Percentiles rank a stretch among this genome's conserved stretches.
phyloP scores from a whole-genome alignment of 1,139 yeast genomes.

The Scheffersomyces quercinus region DNA sequence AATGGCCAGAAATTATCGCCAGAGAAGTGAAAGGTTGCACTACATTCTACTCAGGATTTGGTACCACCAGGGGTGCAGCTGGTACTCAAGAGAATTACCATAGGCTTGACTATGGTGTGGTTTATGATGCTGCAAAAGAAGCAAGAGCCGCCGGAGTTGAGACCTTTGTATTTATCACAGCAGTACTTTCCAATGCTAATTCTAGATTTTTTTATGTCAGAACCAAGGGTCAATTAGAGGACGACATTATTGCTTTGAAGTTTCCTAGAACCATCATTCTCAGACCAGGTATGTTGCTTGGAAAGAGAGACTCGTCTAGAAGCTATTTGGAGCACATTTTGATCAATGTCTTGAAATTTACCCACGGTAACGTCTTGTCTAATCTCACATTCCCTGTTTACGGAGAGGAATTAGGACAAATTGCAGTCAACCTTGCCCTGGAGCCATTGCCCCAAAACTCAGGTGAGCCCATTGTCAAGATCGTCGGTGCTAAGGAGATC shows the following conservation, averaged over 20 bases:
- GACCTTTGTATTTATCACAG: slow-evolving; percentile 64
- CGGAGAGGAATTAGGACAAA: slow-evolving; percentile 52
- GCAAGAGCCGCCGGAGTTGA: slow-evolving; percentile 67
- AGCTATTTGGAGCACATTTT: slow-evolving; percentile 32
- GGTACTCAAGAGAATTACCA: slow-evolving; percentile 68
- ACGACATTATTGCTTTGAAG: slow-evolving; percentile 53
- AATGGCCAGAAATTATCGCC: slow-evolving; percentile 40
- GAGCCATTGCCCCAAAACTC: slow-evolving; percentile 8
- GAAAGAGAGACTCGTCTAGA: slow-evolving; percentile 51
- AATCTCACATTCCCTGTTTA: slow-evolving; percentile 36
- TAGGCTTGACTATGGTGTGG: slow-evolving; percentile 69
- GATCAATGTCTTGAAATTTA: slow-evolving; percentile 26
- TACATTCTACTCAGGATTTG: slow-evolving; percentile 61
- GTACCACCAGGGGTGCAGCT: slow-evolving; percentile 72
- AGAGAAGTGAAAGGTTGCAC: slow-evolving; percentile 17
- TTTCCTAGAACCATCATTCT: slow-evolving; percentile 70
- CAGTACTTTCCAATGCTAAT: slow-evolving; percentile 54
- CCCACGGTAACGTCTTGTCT: slow-evolving; percentile 35
- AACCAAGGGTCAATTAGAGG: slow-evolving; percentile 67
- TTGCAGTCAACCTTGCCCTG: slow-evolving; percentile 37
- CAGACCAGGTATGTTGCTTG: slow-evolving; percentile 70
- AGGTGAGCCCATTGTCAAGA: not conserved
- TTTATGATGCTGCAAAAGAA: slow-evolving; percentile 61
- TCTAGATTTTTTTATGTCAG: slow-evolving; percentile 56
- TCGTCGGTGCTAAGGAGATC: not conserved